These are phyloP conservation scores for Lavandula angustifolia DNA, from an alignment of 257 asterid species.

Conservation along the genomic window DNA sequence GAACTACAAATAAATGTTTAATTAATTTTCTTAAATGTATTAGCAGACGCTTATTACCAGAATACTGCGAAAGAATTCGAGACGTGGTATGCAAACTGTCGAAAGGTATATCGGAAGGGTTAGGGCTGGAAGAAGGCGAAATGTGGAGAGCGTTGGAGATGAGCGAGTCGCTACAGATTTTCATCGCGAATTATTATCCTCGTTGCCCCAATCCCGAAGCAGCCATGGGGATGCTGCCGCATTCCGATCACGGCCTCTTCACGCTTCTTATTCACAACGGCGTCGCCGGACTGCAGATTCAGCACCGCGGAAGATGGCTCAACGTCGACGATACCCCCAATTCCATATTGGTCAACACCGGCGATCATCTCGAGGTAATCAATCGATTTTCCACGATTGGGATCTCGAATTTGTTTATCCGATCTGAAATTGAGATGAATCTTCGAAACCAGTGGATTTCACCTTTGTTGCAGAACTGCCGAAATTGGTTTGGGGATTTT, in stretches of 20 bases:
- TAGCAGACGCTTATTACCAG: conserved; percentile 43
- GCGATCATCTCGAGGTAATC: conserved; percentile 75
- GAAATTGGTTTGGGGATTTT: too few species aligned
- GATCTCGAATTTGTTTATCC: too few species aligned
- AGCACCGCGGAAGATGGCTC: conserved; percentile 61
- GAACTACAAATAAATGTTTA: too few species aligned
- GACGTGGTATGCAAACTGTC: conserved; percentile 40
- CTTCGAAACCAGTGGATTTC: too few species aligned
- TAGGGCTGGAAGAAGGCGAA: conserved; percentile 55
- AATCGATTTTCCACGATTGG: too few species aligned
- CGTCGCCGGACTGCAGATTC: conserved; percentile 66
- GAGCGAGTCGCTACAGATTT: conserved; percentile 46
- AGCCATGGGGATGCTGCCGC: conserved; percentile 72
- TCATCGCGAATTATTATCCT: conserved; percentile 64
- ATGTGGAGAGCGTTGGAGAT: conserved; percentile 41
- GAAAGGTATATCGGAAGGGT: conserved; percentile 50
- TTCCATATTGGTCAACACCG: conserved; percentile 65
- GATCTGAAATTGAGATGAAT: too few species aligned
- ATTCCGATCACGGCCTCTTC: conserved; percentile 80
- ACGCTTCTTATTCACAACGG: conserved; percentile 66
- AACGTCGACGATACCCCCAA: conserved; percentile 51
- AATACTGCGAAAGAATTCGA: conserved; percentile 46
- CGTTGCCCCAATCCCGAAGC: conserved; percentile 66
- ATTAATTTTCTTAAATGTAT: neutral
- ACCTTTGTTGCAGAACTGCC: too few species aligned